phyloP scores from a whole-genome alignment of 176 grass and related monocot species.

The Musa beccarii region DNA sequence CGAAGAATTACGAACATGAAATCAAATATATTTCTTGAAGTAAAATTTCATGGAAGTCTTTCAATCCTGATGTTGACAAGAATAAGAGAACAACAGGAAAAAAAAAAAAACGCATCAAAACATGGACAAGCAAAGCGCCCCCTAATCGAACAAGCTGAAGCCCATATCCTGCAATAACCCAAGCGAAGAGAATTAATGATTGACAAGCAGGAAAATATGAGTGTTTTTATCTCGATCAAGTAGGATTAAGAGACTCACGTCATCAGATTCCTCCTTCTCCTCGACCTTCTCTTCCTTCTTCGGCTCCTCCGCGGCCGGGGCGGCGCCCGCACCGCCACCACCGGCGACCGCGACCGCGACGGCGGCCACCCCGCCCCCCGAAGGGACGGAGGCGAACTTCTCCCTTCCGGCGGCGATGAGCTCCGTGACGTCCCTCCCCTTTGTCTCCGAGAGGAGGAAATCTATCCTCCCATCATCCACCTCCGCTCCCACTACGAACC shows the following conservation, averaged over 20 bases:
- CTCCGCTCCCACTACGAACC: slow-evolving; percentile 3
- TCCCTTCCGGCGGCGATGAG: slow-evolving; percentile 6
- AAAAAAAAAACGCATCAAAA: not conserved
- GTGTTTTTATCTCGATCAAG: not conserved
- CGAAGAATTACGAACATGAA: too few relatives aligned
- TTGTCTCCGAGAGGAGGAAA: not conserved
- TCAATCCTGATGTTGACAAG: not conserved
- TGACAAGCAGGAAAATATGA: not conserved
- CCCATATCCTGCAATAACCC: slow-evolving; percentile 1
- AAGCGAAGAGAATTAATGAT: not conserved
- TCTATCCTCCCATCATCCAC: not conserved
- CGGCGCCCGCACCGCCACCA: not conserved
- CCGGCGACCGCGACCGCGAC: not conserved
- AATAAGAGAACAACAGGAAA: not conserved
- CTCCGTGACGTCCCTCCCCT: slow-evolving; percentile 1
- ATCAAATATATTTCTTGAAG: too few relatives aligned
- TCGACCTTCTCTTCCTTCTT: slow-evolving; percentile 11
- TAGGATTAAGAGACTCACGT: not conserved
- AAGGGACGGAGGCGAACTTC: slow-evolving; percentile 6
- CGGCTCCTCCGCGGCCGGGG: not conserved
- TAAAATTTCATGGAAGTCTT: too few relatives aligned
- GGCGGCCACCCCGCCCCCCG: not conserved
- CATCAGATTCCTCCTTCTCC: slow-evolving; percentile 13
- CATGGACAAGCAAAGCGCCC: not conserved
- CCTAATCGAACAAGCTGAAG: slow-evolving; percentile 10